Base-by-base conservation (phyloP, 352 stramenopile species). In the Phytophthora hybrid region DNA sequence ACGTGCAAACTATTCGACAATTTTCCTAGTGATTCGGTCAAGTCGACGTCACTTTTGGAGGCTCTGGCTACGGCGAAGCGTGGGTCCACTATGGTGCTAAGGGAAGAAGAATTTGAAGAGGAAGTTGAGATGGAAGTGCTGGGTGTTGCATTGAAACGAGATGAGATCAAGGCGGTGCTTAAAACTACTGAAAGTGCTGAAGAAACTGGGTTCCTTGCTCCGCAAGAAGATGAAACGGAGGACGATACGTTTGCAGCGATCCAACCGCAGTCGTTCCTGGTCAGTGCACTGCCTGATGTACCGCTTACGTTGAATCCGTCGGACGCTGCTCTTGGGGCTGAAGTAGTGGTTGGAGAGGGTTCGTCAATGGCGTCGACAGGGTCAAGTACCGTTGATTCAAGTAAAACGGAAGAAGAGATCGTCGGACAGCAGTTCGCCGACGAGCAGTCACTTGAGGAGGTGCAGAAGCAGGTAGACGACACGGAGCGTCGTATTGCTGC, bases 1-100 rank as follows among this genome's bases (percentile, higher is more conserved):
- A 71, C 47, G 26, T 16, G 31, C 6, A 59, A 34, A 5, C 37
- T 90, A 5, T 87, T 90, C 69, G 60, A 83, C 18, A 59, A 8
- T 2, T 83, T 85, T 60, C 77, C 83, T 8, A 68, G 19, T 18
- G 60, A 59, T 1, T 66, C 64, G 19, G 29, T 83, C 13, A 84
- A 76, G 7, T 0, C 62, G 6, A 70, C 67, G 7, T 89, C 82
- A 19, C 69, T 89, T 19, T 73, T 89, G 19, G 82, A 86, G 59
- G 74, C 82, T 21, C 52, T 89, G 21, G 69, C 70, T 34, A 60
- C 67, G n/a, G 56, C 52, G n/a, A 79, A 77, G 51, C 23, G 60
- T 49, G 41, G 31, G 7, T 18, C 39, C 11, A 41, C 31, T 18
- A 69, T 70, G 39, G 34, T 71, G n/a, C 47, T 83, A 54, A 37